Evolutionary conservation across 306 rosid species (phyloP).

Genomic region (Hylodesmum podocarpum): DNA sequence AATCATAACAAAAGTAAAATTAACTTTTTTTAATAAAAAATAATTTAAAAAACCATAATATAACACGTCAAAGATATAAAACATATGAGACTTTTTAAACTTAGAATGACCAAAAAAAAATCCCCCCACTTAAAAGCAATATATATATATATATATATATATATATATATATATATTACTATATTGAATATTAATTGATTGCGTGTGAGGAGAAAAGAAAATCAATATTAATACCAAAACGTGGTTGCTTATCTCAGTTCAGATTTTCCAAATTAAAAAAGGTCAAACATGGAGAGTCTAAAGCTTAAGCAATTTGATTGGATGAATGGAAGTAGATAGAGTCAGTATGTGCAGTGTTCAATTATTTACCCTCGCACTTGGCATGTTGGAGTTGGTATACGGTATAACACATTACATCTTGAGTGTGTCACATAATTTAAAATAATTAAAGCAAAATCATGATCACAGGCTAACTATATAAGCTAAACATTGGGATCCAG

Average conservation of each 20-base stretch:
- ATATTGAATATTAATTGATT: too few species aligned
- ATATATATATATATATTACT: too few species aligned
- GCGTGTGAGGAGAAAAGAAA: neutral
- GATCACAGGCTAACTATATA: neutral
- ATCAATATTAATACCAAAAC: neutral
- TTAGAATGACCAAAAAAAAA: too few species aligned
- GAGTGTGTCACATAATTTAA: neutral
- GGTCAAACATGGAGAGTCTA: neutral
- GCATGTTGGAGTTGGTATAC: neutral
- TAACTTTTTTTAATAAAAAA: too few species aligned
- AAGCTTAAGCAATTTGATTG: neutral
- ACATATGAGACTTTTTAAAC: too few species aligned
- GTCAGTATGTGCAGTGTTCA: neutral
- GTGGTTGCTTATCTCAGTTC: neutral
- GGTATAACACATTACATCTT: neutral
- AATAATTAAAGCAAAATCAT: conserved; percentile 6
- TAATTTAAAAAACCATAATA: too few species aligned
- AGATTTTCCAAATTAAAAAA: neutral
- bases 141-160: too few species aligned
- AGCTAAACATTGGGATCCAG: conserved; percentile 11
- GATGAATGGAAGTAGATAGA: neutral
- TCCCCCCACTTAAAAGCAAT: too few species aligned
- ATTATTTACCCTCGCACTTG: neutral
- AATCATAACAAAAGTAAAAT: too few species aligned
- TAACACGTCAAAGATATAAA: too few species aligned